Evolutionary conservation across 495 filamentous ascomycete genomes (phyloP), one percentile per base, ranked within the genome.

Genomic region (Neurospora tetraspora): DNA sequence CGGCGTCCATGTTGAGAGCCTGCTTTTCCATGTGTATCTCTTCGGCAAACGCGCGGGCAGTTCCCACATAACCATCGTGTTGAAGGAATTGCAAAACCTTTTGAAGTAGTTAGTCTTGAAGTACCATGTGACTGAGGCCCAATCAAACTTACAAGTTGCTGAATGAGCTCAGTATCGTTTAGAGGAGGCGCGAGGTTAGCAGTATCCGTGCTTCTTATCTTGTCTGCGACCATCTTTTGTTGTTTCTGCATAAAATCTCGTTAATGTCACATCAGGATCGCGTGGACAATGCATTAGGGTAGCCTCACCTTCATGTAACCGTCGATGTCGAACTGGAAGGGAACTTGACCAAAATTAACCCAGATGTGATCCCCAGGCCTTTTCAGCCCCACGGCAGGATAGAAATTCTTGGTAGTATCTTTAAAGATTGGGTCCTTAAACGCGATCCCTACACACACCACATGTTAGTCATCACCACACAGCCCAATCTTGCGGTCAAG

Each of bases 61-160:
- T 97, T 72, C 97, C 95, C n/a, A 98, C 90, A 75, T 97, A 98
- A 71, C 96, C 96, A 79, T 98, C 96, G 77, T 98, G 96, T 43
- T 93, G 92, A 8, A 99, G 85, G 76, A 94, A 97, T 80, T 98
- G 94, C 12, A 93, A 87, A 20, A 96, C 91, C 73, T 95, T 80
- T 69, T 20, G 39, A 42, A 14, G 38, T 31, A 39, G 70, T 82
- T 18, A 80, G 74, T 68, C 69, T 39, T 59, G 1, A 59, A 27
- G 10, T 18, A 11, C 36, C 3, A 2, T 38, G 12, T 20, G 3
- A 31, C 8, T 4, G 20, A 11, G 71, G 73, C 70, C 65, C 69
- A 73, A 18, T 59, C 43, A 34, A 14, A 45, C 82, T 77, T 76
- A 89, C 87, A 74, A 90, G 75, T 74, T 91, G 88, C 79, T 98